Percentiles rank a stretch among this genome's conserved stretches.
phyloP scores from a whole-genome alignment of 257 asterid genomes.

The Cordia subcordata region DNA sequence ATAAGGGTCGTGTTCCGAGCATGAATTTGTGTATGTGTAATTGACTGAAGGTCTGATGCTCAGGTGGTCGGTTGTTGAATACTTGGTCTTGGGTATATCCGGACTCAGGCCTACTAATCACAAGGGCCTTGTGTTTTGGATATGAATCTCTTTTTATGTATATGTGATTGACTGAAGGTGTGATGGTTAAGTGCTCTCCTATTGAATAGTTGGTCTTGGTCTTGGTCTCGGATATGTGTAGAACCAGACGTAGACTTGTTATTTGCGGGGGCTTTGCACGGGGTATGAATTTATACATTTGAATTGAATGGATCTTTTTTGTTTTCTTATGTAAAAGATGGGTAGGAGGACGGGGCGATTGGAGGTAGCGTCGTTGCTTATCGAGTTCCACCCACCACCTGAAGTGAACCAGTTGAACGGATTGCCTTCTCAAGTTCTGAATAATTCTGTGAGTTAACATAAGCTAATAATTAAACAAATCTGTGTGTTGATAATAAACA shows the following conservation, averaged over 20 bases:
- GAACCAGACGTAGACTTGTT: not conserved
- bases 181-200: too few relatives aligned
- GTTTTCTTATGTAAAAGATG: not conserved
- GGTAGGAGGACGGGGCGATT: not conserved
- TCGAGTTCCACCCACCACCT: not conserved
- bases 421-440: not conserved
- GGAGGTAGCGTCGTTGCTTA: not conserved
- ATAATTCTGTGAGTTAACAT: not conserved
- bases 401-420: not conserved
- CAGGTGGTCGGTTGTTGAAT: too few relatives aligned
- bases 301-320: not conserved
- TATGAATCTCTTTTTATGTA: too few relatives aligned
- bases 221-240: too few relatives aligned
- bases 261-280: not conserved
- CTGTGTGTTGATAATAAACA: not conserved
- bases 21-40: too few relatives aligned
- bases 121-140: too few relatives aligned
- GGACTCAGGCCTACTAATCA: too few relatives aligned
- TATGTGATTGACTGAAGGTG: too few relatives aligned
- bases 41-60: too few relatives aligned
- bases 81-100: too few relatives aligned
- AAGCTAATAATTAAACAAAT: not conserved
- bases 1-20: too few relatives aligned
- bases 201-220: too few relatives aligned
- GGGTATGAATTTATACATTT: not conserved